Percentiles rank a stretch among this genome's conserved stretches.
phyloP scores from a whole-genome alignment of 345 rosid species.

The Trapa bicornis region DNA sequence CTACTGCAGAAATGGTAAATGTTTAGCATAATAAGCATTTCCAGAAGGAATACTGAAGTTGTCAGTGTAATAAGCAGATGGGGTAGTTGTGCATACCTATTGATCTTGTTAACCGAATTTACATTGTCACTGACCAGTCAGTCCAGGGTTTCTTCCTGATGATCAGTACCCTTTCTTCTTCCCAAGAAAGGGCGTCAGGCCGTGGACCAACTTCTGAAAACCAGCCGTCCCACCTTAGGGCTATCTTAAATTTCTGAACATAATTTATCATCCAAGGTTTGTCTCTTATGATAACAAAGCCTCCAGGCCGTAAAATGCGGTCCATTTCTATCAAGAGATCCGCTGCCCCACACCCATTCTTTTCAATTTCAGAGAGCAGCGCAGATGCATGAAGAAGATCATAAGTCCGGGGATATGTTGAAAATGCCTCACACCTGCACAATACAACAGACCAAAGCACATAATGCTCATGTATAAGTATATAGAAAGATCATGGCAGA shows the following conservation, averaged over 20 bases:
- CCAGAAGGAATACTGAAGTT: not conserved
- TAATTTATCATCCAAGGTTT: slow-evolving; percentile 42
- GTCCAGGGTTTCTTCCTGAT: slow-evolving; percentile 62
- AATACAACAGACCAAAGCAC: not conserved
- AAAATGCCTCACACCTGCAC: slow-evolving; percentile 86
- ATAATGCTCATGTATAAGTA: not conserved
- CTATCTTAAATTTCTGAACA: slow-evolving; percentile 37
- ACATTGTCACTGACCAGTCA: slow-evolving; percentile 11
- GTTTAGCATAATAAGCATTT: not conserved
- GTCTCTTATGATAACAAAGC: slow-evolving; percentile 77
- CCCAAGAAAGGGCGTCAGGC: slow-evolving; percentile 46
- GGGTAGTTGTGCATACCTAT: not conserved
- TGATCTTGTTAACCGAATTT: not conserved
- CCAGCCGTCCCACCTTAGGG: slow-evolving; percentile 86
- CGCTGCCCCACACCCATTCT: slow-evolving; percentile 51
- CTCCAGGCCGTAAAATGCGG: slow-evolving; percentile 74
- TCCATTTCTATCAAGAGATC: slow-evolving; percentile 89
- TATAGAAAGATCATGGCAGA: not conserved
- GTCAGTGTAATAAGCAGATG: not conserved
- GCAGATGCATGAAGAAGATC: slow-evolving; percentile 94
- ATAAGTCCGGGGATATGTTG: slow-evolving; percentile 83
- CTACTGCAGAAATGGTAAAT: not conserved
- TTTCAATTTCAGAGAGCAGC: slow-evolving; percentile 49
- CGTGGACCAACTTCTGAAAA: slow-evolving; percentile 63
- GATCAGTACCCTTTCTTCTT: slow-evolving; percentile 68